Evolutionary conservation across 345 rosid species (phyloP).

Genomic region (Salix dunnii): DNA sequence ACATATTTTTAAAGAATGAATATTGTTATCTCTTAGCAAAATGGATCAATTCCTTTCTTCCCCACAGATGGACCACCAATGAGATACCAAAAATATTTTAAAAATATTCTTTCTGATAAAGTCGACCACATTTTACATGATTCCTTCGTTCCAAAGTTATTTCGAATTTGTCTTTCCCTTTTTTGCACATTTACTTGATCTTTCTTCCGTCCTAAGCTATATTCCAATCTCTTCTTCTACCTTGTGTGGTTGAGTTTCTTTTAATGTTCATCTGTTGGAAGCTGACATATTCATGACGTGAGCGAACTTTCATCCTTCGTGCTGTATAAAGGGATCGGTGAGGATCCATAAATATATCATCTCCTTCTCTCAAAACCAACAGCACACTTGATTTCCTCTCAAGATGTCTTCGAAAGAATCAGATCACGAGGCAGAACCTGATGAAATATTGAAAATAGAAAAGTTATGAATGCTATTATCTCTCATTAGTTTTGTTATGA

Average conservation of each 20-base stretch:
- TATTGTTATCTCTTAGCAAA: not conserved
- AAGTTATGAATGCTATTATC: not conserved
- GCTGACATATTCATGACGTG: no score
- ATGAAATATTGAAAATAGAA: accelerated
- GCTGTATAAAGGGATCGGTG: not conserved
- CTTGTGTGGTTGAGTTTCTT: not conserved
- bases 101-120: not conserved
- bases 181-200: not conserved
- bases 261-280: not conserved
- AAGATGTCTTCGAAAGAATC: not conserved
- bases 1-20: not conserved
- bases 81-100: not conserved
- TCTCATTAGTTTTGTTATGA: not conserved
- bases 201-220: not conserved
- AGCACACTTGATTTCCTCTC: not conserved
- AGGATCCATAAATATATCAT: not conserved
- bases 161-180: not conserved
- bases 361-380: not conserved
- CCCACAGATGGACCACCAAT: not conserved
- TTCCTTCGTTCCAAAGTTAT: not conserved
- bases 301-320: not conserved
- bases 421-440: not conserved
- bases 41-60: not conserved
- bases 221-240: not conserved
- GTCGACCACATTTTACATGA: not conserved